These are phyloP conservation scores for Myriosclerotinia duriaeana DNA, from an alignment of 2,329 filamentous ascomycete genomes.

Conservation along the genomic window DNA sequence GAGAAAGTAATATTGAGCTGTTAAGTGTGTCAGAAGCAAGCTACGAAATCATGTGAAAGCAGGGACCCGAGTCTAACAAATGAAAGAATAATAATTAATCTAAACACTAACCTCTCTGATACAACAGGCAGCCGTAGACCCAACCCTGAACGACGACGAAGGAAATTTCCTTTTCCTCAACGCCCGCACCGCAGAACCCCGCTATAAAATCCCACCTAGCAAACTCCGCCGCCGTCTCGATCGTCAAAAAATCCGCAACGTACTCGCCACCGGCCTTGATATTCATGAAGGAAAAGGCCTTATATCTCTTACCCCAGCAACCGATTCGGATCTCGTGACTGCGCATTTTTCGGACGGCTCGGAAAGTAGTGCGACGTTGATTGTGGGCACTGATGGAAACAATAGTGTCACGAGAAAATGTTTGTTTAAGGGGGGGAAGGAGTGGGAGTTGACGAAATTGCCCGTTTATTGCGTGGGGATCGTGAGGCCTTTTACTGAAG, in stretches of 20 bases:
- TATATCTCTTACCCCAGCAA: conserved; percentile 37
- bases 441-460: conserved; percentile 41
- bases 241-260: conserved; percentile 36
- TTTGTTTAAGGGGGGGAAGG: conserved; percentile 38
- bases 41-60: neutral
- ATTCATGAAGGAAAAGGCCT: conserved; percentile 54
- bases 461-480: conserved; percentile 45
- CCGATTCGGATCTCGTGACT: conserved; percentile 26
- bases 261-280: conserved; percentile 26
- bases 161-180: conserved; percentile 47
- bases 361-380: conserved; percentile 38
- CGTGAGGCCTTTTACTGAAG: conserved; percentile 43
- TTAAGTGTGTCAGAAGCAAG: neutral
- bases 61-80: too few relatives aligned
- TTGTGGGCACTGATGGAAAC: conserved; percentile 46
- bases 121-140: conserved; percentile 32
- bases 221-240: conserved; percentile 42
- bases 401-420: conserved; percentile 38
- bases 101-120: neutral
- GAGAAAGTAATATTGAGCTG: neutral
- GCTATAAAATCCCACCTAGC: conserved; percentile 45
- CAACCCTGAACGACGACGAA: conserved; percentile 42
- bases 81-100: neutral
- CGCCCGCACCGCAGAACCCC: conserved; percentile 42
- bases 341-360: conserved; percentile 43